Base-by-base conservation (phyloP, 768 basidiomycete species). In the Tricholoma bakamatsutake region DNA sequence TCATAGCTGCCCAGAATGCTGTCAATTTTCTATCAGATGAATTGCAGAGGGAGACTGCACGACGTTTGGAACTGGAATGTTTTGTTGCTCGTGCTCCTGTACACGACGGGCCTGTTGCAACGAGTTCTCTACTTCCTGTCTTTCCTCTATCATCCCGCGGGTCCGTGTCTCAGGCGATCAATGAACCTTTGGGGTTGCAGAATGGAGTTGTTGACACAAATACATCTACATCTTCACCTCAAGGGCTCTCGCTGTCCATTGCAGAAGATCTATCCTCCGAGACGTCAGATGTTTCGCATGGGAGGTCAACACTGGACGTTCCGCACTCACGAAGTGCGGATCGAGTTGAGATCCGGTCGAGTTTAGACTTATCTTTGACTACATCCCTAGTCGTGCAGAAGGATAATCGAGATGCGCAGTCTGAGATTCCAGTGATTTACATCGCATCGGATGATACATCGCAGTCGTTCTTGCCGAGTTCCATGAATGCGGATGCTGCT, bases 11-110 rank as follows among this genome's bases (percentile, higher is more conserved):
- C 1, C 73, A 80, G 57, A 69, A 73, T 9, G 74, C 81, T 0
- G 75, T 86, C 8, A 72, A 76, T 28, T 68, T 74, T 1, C 68
- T 91, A n/a, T 70, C 76, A 37, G 70, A 71, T 43, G 87, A 91
- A 63, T 65, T 91, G 42, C 74, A 83, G 57, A 61, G 63, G 6
- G 86, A 90, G 65, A 75, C 76, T 15, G 73, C 73, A 54, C 76
- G 74, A 59, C 70, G 85, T 35, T 40, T 88, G 47, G 65, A 69
- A 24, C 54, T 80, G 47, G 78, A 80, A 59, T 67, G 67, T 53
- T 37, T 65, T 28, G 51, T 76, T 18, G 66, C 62, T 1, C 48
- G 13, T 1, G 31, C 46, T 30, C 15, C 30, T 48, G 30, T n/a
- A 28, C 13, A 46, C 15, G 45, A 46, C 15, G 45, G 43, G 24